Evolutionary conservation across 1,284 basidiomycete species (phyloP), one percentile per base, ranked within the genome.

Genomic region (Rhizopogon hawkerae): DNA sequence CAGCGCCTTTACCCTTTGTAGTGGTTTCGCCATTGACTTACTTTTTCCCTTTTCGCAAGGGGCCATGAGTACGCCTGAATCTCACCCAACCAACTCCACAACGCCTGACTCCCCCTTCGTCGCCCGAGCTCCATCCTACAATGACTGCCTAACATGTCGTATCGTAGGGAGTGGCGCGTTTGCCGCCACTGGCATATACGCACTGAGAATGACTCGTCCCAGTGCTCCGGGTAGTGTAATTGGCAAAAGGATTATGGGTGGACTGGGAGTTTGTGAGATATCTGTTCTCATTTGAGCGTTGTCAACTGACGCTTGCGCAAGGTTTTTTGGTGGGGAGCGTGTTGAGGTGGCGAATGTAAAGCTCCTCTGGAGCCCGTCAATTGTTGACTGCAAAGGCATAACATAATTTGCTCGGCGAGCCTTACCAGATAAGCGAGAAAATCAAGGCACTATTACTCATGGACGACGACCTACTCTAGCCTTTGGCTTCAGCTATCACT

Each of bases 121-220:
- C 11, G 26, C 26, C 29, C 26, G 5, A 4, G 1, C 7, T 13
- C 31, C 29, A 31, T 34, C 41, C 26, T 37, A 50, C 39, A 44
- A 63, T 63, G 78, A 78, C 47, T 77, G 78, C 54, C 50, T 78
- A 35, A 70, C 73, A 14, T 78, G 79, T 60, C 69, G 71, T 52
- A 61, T 80, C 47, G 65, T 80, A 51, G 76, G 77, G 21, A 70
- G 76, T 11, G 68, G 66, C 46, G 71, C 74, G 5, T 69, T 79
- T 23, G 69, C 67, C 31, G 67, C 68, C 10, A 72, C 73, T 16
- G 77, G 78, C 8, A 53, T 74, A 18, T 79, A 79, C 57, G 76
- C 77, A 10, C 59, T 80, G 24, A 67, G 67, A 58, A 72, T 76
- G 61, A 69, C 76, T 11, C 71, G 77, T 47, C 62, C 69, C 34